phyloP scores from a whole-genome alignment of 345 rosid species.

The Gossypium arboreum region DNA sequence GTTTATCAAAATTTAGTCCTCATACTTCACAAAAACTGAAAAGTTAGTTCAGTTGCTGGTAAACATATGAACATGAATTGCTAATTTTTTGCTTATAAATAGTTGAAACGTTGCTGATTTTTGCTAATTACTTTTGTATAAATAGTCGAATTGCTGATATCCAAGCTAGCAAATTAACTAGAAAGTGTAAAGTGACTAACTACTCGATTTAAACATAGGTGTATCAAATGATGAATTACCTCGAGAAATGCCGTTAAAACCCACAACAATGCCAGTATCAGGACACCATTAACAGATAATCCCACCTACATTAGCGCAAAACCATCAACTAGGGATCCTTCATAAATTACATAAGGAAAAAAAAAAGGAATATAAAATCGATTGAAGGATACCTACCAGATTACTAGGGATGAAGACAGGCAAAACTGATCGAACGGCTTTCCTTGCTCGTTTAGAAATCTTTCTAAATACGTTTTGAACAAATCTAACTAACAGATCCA shows the following conservation, averaged over 20 bases:
- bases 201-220: too few species aligned
- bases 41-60: too few species aligned
- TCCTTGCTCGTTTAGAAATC: constrained; percentile 67
- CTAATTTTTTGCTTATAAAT: too few species aligned
- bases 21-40: too few species aligned
- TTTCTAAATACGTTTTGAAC: constrained; percentile 66
- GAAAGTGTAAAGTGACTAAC: too few species aligned
- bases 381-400: constrained; percentile 34
- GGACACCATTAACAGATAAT: constrained; percentile 81
- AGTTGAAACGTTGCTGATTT: too few species aligned
- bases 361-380: background rate
- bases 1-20: too few species aligned
- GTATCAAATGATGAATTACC: constrained; percentile 35
- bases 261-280: constrained; percentile 82
- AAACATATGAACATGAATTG: too few species aligned
- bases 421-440: constrained; percentile 80
- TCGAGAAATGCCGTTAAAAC: constrained; percentile 86
- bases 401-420: constrained; percentile 61
- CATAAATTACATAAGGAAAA: background rate
- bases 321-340: background rate
- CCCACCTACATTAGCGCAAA: constrained; percentile 46
- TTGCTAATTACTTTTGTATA: too few species aligned
- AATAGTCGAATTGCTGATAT: too few species aligned
- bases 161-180: too few species aligned
- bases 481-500: constrained; percentile 72